Conservation (phyloP, 2,329 filamentous ascomycete species). For the Trichophyton mentagrophytes region DNA sequence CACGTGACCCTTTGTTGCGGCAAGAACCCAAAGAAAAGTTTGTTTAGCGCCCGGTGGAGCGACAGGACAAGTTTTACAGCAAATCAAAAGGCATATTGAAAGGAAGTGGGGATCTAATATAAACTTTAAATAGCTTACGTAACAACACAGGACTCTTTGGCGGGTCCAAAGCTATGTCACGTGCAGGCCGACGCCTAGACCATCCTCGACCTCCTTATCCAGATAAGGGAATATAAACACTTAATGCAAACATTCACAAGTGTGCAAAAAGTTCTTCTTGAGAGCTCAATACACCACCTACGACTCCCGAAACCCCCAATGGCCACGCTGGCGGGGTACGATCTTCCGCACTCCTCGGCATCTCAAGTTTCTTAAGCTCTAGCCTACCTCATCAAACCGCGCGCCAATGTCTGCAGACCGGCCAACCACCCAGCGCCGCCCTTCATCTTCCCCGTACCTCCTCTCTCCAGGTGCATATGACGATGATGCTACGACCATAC, state of each 20-base stretch:
- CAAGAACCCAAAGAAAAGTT: no score
- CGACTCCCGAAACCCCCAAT: neutral
- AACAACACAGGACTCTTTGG: no score
- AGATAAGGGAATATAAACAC: neutral
- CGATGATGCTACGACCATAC: constrained; percentile 54
- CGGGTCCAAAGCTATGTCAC: neutral
- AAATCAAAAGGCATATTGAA: no score
- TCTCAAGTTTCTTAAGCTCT: neutral
- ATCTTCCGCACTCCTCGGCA: neutral
- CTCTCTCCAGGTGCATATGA: constrained; percentile 55
- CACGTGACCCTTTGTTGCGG: no score
- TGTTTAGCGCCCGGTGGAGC: no score
- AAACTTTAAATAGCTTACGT: no score
- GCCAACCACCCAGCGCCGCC: neutral
- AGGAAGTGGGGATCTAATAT: no score
- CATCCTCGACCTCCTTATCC: neutral
- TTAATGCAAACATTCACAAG: neutral
- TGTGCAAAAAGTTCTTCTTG: neutral
- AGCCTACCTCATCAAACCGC: neutral
- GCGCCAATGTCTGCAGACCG: neutral
- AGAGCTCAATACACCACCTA: neutral
- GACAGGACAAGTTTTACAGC: neutral
- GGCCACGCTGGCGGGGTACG: neutral
- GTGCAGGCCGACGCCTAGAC: neutral
- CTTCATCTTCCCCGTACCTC: constrained; percentile 31